Conservation (phyloP, 2,329 filamentous ascomycete species). For the Fusarium sp. region DNA sequence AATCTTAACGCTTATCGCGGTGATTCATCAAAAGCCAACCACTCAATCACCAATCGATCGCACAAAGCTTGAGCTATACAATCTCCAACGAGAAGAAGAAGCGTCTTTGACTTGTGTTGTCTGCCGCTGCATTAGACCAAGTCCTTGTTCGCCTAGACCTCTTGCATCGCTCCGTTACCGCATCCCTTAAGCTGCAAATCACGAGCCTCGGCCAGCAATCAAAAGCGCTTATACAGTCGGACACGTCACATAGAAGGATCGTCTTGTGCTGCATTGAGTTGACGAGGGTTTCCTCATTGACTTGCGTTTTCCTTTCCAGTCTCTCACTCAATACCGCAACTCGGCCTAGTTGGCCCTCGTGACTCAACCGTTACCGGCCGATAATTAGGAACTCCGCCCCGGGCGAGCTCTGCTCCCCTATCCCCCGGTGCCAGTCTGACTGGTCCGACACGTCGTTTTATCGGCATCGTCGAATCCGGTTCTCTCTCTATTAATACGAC, state of each 20-base stretch:
- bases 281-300: slow-evolving; percentile 36
- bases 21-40: slow-evolving; percentile 25
- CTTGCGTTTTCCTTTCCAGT: slow-evolving; percentile 11
- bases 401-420: slow-evolving; percentile 46
- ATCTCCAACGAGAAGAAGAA: slow-evolving; percentile 46
- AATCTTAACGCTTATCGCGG: slow-evolving; percentile 31
- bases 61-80: slow-evolving; percentile 30
- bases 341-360: slow-evolving; percentile 31
- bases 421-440: slow-evolving; percentile 40
- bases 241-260: slow-evolving; percentile 20
- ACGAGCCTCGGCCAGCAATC: slow-evolving; percentile 20
- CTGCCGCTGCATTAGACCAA: slow-evolving; percentile 28
- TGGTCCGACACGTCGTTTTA: slow-evolving; percentile 43
- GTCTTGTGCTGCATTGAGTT: slow-evolving; percentile 37
- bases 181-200: slow-evolving; percentile 10
- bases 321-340: slow-evolving; percentile 13
- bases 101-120: slow-evolving; percentile 38
- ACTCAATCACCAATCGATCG: slow-evolving; percentile 20
- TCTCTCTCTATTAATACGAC: slow-evolving; percentile 1
- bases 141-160: slow-evolving; percentile 31
- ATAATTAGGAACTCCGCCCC: slow-evolving; percentile 33
- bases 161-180: slow-evolving; percentile 16
- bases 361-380: slow-evolving; percentile 38
- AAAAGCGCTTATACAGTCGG: slow-evolving; percentile 10
- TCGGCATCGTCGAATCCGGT: slow-evolving; percentile 42